Percentiles rank a stretch among this genome's conserved stretches.
phyloP scores from a whole-genome alignment of 176 grass and related monocot species.

The Aegilops umbellulata region DNA sequence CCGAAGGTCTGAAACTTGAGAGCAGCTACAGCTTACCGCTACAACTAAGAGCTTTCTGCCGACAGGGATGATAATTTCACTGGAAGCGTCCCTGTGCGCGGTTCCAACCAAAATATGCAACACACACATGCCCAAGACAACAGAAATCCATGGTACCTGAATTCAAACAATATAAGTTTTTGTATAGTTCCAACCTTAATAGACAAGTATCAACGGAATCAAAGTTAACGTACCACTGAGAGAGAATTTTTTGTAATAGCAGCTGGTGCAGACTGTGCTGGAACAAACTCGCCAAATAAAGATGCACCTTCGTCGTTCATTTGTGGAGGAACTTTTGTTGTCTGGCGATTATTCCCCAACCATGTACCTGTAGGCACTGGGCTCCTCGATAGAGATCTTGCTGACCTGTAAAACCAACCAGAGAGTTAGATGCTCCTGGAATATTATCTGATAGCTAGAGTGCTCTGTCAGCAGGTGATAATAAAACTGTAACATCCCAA shows the following conservation, averaged over 20 bases:
- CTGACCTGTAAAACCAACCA: conserved; percentile 66
- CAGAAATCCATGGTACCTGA: conserved; percentile 68
- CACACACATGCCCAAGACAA: conserved; percentile 46
- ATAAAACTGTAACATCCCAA: conserved; percentile 4
- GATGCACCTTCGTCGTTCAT: conserved; percentile 34
- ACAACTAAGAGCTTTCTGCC: conserved; percentile 78
- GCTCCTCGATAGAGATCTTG: conserved; percentile 84
- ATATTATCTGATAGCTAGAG: not conserved
- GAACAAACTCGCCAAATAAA: conserved; percentile 33
- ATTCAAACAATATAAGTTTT: conserved; percentile 18
- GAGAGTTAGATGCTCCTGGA: conserved; percentile 8
- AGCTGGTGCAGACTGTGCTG: conserved; percentile 46
- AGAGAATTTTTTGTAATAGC: conserved; percentile 59
- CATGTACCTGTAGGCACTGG: conserved; percentile 68
- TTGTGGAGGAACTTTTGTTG: conserved; percentile 34
- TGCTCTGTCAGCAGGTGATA: not conserved
- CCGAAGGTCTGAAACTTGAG: not conserved
- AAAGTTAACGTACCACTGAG: conserved; percentile 60
- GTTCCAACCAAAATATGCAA: conserved; percentile 50
- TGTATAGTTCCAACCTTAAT: not conserved
- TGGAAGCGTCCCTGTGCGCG: conserved; percentile 32
- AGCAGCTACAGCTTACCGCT: conserved; percentile 41
- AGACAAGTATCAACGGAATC: conserved; percentile 12
- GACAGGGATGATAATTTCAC: conserved; percentile 58
- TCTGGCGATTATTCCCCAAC: conserved; percentile 43